Base-by-base conservation (phyloP, 2,329 filamentous ascomycete species). In the Colletotrichum sp. region DNA sequence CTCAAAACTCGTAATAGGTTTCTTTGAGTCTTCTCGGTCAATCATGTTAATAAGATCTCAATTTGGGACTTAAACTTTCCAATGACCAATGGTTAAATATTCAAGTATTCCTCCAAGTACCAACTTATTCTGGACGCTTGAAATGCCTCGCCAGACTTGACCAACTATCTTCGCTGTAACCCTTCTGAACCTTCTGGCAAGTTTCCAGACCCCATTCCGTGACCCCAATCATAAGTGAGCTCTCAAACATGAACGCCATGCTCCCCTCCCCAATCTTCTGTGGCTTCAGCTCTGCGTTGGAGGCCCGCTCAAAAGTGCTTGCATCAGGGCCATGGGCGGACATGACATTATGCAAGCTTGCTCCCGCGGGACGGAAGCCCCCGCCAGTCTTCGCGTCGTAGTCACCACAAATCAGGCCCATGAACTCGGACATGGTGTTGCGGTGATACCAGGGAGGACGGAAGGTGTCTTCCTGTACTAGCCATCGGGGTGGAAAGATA, bases 101-200 rank as follows among this genome's bases (percentile, higher is more conserved):
- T 10, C 4, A 26, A 57, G n/a, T 6, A 57, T n/a, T 4, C 10
- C 44, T 52, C 44, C 6, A 32, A 66, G 8, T 21, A 49, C 4
- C 3, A 12, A 7, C 16, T 62, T 21, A 52, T 28, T 71, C 32
- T 5, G 68, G 72, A 24, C 63, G 52, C 39, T 55, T 65, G 18
- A 76, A 76, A 28, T 76, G 67, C 88, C 49, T 63, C n/a, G 57
- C 39, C 24, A 73, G 30, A 13, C 64, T 60, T 16, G 60, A 34
- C 92, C 92, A 94, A 80, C 91, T 92, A 83, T 93, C 91, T 13
- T 88, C 88, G 82, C 92, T 93, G 79, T 94, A 94, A 69, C 89
- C 89, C 72, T 89, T 86, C 83, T 82, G 80, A 3, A 80, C 76
- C 73, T 82, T 81, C 24, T 79, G 77, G 8, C 79, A 94, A 74